Base-by-base conservation (phyloP, 1,139 yeast species). In the Debaryomyces nepalensis region DNA sequence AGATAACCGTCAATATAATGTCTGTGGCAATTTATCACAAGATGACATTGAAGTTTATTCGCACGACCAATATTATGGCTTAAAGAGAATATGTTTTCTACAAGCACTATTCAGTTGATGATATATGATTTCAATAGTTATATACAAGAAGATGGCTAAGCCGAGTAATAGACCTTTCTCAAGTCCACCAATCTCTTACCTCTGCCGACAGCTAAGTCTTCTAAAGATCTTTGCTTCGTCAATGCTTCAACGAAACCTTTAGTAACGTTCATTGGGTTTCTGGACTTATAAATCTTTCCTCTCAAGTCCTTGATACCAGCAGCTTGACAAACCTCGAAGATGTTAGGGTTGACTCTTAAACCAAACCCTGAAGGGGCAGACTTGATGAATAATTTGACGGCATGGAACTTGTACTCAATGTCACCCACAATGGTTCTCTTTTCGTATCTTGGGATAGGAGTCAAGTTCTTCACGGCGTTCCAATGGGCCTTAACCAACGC, bases 321-420 rank as follows among this genome's bases (percentile, higher is more conserved):
- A 49, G 93, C 85, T 61, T 87, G 89, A 65, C 98, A 93, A 47
- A 95, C 82, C 68, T 91, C 97, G 58, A 86, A 89, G 52, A 93
- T 84, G 63, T 85, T 82, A 54, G 89, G 95, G 68, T 91, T 91
- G 39, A 91, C 97, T 58, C 98, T 79, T 47, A 93, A 77, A 24
- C 99, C 99, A 52, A 88, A 87, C 53, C 98, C 98, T 2, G 96
- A 84, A 29, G 97, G 95, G 1, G 97, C 93, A 3, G 96, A 82
- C 58, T 91, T 81, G 53, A 93, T 70, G 56, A 84, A 82, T 53
- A 93, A 74, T 56, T 84, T 81, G 40, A 91, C 95, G 24, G 97
- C 95, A 58, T 90, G 97, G 67, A 73, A 89, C 61, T 91, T 89
- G 68, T 84, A 77, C 51, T 86, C 86, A 44, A 93, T 76, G 50